Conservation (phyloP, 768 basidiomycete species). For the Lactifluus echinatus region DNA sequence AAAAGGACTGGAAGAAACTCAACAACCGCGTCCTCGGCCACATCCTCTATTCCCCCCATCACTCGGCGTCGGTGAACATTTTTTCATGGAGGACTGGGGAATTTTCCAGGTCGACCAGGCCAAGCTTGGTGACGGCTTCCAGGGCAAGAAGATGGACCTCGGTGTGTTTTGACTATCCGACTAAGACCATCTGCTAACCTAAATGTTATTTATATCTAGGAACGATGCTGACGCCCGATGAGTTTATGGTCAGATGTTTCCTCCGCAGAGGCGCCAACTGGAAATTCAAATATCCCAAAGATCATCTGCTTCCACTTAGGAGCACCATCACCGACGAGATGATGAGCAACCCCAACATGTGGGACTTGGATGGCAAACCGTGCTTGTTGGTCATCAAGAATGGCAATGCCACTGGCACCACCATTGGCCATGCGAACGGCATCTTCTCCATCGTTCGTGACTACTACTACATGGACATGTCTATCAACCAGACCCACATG, state of each 20-base stretch:
- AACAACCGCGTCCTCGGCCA: conserved; percentile 24
- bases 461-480: conserved; percentile 24
- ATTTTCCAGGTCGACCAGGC: conserved; percentile 22
- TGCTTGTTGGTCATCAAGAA: conserved; percentile 31
- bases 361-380: conserved; percentile 25
- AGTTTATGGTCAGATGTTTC: conserved; percentile 23
- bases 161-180: conserved; percentile 27
- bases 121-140: conserved; percentile 26
- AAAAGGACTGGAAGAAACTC: conserved; percentile 20
- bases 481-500: too few species aligned
- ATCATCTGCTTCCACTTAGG: conserved; percentile 27
- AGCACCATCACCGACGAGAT: conserved; percentile 28
- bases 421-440: conserved; percentile 30
- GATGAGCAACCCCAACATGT: conserved; percentile 27
- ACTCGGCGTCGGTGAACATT: conserved; percentile 18
- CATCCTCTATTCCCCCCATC: conserved; percentile 24
- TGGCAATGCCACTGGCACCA: conserved; percentile 30
- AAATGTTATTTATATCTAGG: conserved; percentile 20
- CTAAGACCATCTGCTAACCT: conserved; percentile 23
- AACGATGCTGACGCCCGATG: conserved; percentile 16
- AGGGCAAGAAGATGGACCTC: conserved; percentile 30
- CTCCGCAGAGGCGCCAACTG: conserved; percentile 20
- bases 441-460: conserved; percentile 29
- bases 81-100: conserved; percentile 27
- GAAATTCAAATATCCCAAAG: conserved; percentile 27